These are phyloP conservation scores for Mucor sp. DNA, from an alignment of 371 early-diverging fungal genomes.

Conservation along the genomic window DNA sequence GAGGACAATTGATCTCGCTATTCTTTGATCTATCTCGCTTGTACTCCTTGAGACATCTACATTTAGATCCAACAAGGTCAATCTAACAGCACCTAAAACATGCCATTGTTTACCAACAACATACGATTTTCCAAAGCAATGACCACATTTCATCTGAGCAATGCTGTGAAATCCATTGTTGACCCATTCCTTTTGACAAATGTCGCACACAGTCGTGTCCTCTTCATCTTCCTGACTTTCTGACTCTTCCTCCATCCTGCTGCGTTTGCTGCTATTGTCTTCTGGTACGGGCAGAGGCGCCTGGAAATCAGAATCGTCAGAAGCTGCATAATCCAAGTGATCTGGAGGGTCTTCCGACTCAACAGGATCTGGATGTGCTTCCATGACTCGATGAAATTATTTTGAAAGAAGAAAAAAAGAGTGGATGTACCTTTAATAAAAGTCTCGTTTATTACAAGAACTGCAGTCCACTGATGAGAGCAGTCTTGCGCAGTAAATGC, in stretches of 20 bases:
- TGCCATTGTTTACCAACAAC: background rate
- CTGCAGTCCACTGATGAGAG: too few relatives aligned
- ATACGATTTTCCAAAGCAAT: slow-evolving; percentile 29
- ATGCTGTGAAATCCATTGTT: slow-evolving; percentile 18
- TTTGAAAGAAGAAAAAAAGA: background rate
- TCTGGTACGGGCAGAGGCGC: background rate
- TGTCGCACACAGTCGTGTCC: background rate
- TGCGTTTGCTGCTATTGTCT: background rate
- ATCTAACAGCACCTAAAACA: background rate
- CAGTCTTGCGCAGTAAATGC: too few relatives aligned
- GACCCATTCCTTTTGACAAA: slow-evolving; percentile 24
- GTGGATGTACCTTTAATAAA: background rate
- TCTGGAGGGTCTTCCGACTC: background rate
- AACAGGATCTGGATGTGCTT: background rate
- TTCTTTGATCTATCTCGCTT: background rate
- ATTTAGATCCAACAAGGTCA: background rate
- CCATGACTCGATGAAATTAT: background rate
- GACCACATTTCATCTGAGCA: slow-evolving; percentile 22
- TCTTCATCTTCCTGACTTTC: slow-evolving; percentile 11
- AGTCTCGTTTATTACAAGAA: too few relatives aligned
- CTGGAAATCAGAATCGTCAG: slow-evolving; percentile 14
- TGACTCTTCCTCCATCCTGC: background rate
- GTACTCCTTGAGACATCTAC: slow-evolving; percentile 8
- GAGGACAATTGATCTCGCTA: slow-evolving; percentile 3
- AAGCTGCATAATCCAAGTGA: background rate